Percentiles rank a stretch among this genome's conserved stretches.
These are phyloP conservation scores for Arabis alpina DNA, from an alignment of 345 rosid species.

Conservation along the genomic window DNA sequence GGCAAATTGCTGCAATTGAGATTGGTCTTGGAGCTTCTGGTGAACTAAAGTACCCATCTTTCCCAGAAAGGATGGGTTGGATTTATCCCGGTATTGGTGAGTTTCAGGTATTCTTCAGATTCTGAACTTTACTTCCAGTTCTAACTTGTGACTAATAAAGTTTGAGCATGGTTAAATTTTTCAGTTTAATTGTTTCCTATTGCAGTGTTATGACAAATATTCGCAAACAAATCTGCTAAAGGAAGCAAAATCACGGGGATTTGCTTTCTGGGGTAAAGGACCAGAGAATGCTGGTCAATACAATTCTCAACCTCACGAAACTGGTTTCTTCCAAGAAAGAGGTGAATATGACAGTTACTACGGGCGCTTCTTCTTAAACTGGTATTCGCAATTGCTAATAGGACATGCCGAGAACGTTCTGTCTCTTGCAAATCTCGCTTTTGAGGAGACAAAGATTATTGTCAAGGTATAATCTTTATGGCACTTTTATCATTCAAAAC, in stretches of 20 bases:
- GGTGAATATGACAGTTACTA: conserved; percentile 96
- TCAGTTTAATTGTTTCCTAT: not conserved
- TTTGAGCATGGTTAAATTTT: conserved; percentile 5
- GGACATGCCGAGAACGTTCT: conserved; percentile 82
- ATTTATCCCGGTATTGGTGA: conserved; percentile 95
- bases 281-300: conserved; percentile 93
- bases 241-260: conserved; percentile 83
- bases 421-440: conserved; percentile 80
- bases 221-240: conserved; percentile 66
- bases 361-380: conserved; percentile 89
- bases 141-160: conserved; percentile 7
- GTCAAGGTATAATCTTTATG: conserved; percentile 61
- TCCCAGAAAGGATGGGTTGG: conserved; percentile 89
- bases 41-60: conserved; percentile 87
- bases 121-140: conserved; percentile 20
- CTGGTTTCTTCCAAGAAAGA: conserved; percentile 84
- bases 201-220: conserved; percentile 92
- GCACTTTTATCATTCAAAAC: not conserved
- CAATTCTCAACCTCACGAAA: conserved; percentile 90
- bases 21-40: conserved; percentile 94
- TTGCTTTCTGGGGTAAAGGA: conserved; percentile 82
- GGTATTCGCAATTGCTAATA: conserved; percentile 79
- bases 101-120: conserved; percentile 79
- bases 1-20: conserved; percentile 73
- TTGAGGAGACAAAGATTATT: conserved; percentile 73